phyloP scores from a whole-genome alignment of 2,329 filamentous ascomycete species.

The Xylariales sp. region DNA sequence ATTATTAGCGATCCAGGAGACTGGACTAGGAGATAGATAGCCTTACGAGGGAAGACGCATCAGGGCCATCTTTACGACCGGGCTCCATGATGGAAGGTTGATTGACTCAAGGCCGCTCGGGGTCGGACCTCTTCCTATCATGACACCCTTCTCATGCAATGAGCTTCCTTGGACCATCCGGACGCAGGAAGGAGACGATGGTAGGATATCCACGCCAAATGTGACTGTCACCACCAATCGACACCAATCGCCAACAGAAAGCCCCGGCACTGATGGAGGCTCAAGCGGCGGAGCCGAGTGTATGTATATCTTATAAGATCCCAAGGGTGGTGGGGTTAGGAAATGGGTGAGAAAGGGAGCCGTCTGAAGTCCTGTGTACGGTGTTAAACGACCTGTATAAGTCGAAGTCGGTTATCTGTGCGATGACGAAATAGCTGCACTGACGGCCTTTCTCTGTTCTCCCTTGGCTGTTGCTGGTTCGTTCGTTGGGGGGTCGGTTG shows the following conservation, averaged over 20 bases:
- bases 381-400: background rate
- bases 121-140: slow-evolving; percentile 40
- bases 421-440: slow-evolving; percentile 37
- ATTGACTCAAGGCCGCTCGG: slow-evolving; percentile 43
- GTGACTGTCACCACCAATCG: background rate
- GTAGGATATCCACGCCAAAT: slow-evolving; percentile 5
- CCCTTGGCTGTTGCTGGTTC: slow-evolving; percentile 18
- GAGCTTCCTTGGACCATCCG: slow-evolving; percentile 37
- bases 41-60: slow-evolving; percentile 80
- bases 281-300: slow-evolving; percentile 2
- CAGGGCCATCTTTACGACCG: slow-evolving; percentile 68
- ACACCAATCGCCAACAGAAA: slow-evolving; percentile 1
- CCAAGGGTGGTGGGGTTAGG: slow-evolving; percentile 23
- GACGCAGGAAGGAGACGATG: slow-evolving; percentile 9
- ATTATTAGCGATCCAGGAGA: slow-evolving; percentile 43
- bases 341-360: slow-evolving; percentile 12
- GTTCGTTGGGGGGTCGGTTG: background rate
- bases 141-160: slow-evolving; percentile 40
- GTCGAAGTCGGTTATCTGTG: slow-evolving; percentile 28
- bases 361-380: slow-evolving; percentile 11
- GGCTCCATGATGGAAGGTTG: slow-evolving; percentile 56
- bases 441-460: slow-evolving; percentile 11
- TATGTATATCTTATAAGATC: background rate
- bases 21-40: slow-evolving; percentile 23
- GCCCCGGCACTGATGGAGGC: slow-evolving; percentile 3